These are phyloP conservation scores for Hibiscus mutabilis DNA, from an alignment of 345 rosid species.

Conservation along the genomic window DNA sequence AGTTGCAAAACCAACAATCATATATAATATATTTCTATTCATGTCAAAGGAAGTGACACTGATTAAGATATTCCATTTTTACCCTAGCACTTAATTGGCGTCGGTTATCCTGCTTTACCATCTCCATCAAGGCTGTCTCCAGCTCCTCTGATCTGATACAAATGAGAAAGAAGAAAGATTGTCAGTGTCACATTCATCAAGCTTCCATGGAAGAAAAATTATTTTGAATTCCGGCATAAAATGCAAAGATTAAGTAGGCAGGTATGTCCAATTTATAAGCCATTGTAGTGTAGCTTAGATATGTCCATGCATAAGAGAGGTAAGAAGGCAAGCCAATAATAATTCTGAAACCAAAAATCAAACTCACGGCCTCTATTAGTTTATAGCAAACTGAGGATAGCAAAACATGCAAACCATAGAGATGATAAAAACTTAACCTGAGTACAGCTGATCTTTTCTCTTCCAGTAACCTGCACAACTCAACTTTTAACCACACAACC, in stretches of 20 bases:
- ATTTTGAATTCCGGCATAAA: not conserved
- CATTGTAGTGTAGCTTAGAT: not conserved
- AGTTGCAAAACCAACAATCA: not conserved
- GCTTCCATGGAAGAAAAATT: not conserved
- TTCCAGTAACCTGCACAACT: slow-evolving; percentile 89
- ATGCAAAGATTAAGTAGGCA: not conserved
- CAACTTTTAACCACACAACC: slow-evolving; percentile 90
- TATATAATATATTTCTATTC: not conserved
- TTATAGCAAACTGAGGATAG: not conserved
- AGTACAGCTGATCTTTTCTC: slow-evolving; percentile 93
- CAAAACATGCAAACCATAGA: slow-evolving; percentile 4
- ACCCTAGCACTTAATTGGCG: slow-evolving; percentile 94
- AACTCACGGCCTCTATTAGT: not conserved
- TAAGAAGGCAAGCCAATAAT: not conserved
- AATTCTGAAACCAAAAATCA: not conserved
- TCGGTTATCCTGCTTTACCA: slow-evolving; percentile 95
- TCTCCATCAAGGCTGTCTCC: slow-evolving; percentile 99
- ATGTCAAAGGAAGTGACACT: slow-evolving; percentile 3
- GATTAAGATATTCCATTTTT: slow-evolving; percentile 17
- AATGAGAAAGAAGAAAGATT: slow-evolving; percentile 11
- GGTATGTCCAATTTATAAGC: not conserved
- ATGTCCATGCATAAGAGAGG: not conserved
- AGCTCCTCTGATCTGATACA: slow-evolving; percentile 87
- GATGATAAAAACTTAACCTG: slow-evolving; percentile 41
- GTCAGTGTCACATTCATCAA: slow-evolving; percentile 1